A percentile compares a stretch with the other conserved stretches of the same genome.
These are phyloP conservation scores for Colletotrichum shisoi DNA, from an alignment of 2,329 filamentous ascomycete genomes.

Conservation along the genomic window DNA sequence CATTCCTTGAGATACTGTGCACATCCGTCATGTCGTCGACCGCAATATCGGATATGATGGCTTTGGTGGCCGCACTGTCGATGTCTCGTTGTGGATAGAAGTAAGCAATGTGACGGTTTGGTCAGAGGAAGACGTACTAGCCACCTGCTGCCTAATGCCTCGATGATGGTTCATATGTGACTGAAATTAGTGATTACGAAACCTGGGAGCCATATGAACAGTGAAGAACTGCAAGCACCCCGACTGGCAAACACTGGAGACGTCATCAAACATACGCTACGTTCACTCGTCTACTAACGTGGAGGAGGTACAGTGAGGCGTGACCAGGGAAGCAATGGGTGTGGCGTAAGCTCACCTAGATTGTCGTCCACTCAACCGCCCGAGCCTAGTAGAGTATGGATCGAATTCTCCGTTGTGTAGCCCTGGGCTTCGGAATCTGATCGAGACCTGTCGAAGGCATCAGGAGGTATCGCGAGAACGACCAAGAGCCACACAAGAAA, in stretches of 20 bases:
- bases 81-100: not conserved
- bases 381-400: slow-evolving; percentile 2
- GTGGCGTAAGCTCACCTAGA: slow-evolving; percentile 26
- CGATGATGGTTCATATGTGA: not conserved
- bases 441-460: not conserved
- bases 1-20: not conserved
- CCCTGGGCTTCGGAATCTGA: not conserved
- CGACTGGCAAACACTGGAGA: not conserved
- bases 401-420: not conserved
- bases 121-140: slow-evolving; percentile 10
- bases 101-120: slow-evolving; percentile 32
- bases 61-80: slow-evolving; percentile 3
- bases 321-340: not conserved
- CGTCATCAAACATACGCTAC: not conserved
- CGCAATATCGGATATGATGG: slow-evolving; percentile 1
- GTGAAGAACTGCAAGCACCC: slow-evolving; percentile 10
- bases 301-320: slow-evolving; percentile 1
- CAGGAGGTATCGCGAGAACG: not conserved
- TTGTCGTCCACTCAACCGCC: not conserved
- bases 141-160: slow-evolving; percentile 18
- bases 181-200: slow-evolving; percentile 7
- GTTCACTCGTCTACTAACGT: not conserved
- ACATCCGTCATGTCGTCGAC: not conserved
- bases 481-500: not conserved
- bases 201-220: slow-evolving; percentile 17